These are phyloP conservation scores for Saccharomycopsis hybrid DNA, from an alignment of 1,139 yeast genomes.

Conservation along the genomic window DNA sequence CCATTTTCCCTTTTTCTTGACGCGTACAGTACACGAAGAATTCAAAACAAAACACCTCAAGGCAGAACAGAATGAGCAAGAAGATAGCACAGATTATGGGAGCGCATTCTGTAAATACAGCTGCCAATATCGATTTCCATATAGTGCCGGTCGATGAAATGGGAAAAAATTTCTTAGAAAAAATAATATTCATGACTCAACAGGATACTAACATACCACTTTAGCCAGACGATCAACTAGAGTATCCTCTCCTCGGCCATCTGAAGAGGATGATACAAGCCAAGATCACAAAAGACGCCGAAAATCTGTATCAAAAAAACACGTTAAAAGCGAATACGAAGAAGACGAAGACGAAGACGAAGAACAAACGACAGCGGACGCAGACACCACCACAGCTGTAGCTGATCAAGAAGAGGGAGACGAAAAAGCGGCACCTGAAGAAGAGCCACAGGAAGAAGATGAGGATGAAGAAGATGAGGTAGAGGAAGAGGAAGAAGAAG, in stretches of 20 bases:
- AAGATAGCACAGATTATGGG: not conserved
- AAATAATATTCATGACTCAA: too few relatives aligned
- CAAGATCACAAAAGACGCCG: not conserved
- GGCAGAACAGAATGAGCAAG: too few relatives aligned
- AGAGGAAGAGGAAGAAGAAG: conserved; percentile 4
- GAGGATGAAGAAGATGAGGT: conserved; percentile 2
- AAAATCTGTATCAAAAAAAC: not conserved
- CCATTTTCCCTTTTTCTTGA: not conserved
- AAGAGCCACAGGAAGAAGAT: not conserved
- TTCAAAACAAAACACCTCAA: too few relatives aligned
- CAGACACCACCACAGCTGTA: not conserved
- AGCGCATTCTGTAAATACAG: too few relatives aligned
- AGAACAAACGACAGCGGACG: conserved; percentile 2
- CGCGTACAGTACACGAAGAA: too few relatives aligned
- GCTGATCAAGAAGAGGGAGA: conserved; percentile 4
- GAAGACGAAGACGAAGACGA: not conserved
- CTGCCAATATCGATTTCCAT: too few relatives aligned
- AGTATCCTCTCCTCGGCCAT: conserved; percentile 4
- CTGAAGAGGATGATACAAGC: not conserved
- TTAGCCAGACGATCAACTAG: conserved; percentile 7
- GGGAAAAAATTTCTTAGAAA: too few relatives aligned
- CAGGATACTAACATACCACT: too few relatives aligned
- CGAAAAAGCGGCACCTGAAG: conserved; percentile 1
- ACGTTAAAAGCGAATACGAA: conserved; percentile 3
- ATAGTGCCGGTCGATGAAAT: too few relatives aligned